Percentiles rank a stretch among this genome's conserved stretches.
Evolutionary conservation across 2,329 filamentous ascomycete species (phyloP).

Genomic region (Pseudohalonectria lignicola): DNA sequence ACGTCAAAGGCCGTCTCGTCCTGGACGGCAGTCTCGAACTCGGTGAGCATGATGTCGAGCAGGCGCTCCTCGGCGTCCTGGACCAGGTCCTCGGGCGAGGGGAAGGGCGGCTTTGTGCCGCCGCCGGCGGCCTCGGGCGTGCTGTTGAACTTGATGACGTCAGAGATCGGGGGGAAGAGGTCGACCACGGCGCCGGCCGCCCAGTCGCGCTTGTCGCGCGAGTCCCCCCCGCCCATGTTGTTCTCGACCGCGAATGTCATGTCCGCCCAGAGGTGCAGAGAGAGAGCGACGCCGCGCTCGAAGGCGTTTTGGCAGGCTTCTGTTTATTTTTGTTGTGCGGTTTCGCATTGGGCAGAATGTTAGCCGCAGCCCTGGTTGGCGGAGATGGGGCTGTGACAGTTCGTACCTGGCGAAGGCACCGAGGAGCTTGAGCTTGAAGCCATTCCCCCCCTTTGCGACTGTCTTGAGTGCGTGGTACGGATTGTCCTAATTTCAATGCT

Average conservation of each 20-base stretch:
- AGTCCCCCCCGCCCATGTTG: slow-evolving; percentile 77
- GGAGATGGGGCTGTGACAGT: neutral
- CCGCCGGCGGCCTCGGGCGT: slow-evolving; percentile 10
- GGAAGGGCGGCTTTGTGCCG: slow-evolving; percentile 11
- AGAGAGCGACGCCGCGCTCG: slow-evolving; percentile 77
- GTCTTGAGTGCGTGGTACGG: too few species aligned
- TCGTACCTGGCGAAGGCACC: slow-evolving; percentile 2
- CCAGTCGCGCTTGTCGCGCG: slow-evolving; percentile 87
- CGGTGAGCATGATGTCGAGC: slow-evolving; percentile 85
- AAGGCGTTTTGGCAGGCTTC: slow-evolving; percentile 54
- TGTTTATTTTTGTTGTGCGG: slow-evolving; percentile 13
- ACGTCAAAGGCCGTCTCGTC: slow-evolving; percentile 74
- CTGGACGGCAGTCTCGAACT: slow-evolving; percentile 88
- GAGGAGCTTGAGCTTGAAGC: slow-evolving; percentile 1
- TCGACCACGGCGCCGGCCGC: slow-evolving; percentile 81
- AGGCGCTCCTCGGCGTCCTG: slow-evolving; percentile 74
- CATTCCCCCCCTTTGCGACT: too few species aligned
- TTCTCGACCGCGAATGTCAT: slow-evolving; percentile 80
- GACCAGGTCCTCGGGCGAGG: slow-evolving; percentile 44
- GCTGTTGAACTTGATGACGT: slow-evolving; percentile 14
- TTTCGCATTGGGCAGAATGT: neutral
- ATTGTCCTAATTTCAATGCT: too few species aligned
- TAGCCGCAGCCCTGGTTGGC: neutral
- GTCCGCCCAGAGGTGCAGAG: slow-evolving; percentile 79
- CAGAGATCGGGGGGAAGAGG: slow-evolving; percentile 59